These are phyloP conservation scores for Discostella stelligera DNA, from an alignment of 352 stramenopile species.

Conservation along the genomic window DNA sequence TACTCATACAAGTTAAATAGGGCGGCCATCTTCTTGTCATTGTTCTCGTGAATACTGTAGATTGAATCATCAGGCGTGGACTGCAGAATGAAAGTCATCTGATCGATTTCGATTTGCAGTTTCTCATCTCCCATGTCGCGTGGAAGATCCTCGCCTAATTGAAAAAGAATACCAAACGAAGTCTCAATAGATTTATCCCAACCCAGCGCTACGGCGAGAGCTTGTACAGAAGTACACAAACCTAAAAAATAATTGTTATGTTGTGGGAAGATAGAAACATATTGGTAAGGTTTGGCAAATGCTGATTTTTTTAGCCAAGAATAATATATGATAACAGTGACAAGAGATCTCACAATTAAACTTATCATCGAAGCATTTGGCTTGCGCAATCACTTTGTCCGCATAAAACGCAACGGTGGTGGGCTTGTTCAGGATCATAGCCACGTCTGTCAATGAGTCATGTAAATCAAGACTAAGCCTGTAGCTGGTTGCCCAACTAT, in stretches of 20 bases:
- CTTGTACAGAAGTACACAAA: constrained; percentile 1
- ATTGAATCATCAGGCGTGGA: constrained; percentile 1
- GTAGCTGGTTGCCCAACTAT: constrained; percentile 33
- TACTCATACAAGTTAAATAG: constrained; percentile 22
- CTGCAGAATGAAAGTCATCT: background rate
- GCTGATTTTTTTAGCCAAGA: too few relatives aligned
- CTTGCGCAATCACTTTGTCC: constrained; percentile 6
- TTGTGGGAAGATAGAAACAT: too few relatives aligned
- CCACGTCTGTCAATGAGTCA: constrained; percentile 20
- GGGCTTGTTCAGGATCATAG: too few relatives aligned
- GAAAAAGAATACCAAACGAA: constrained; percentile 2
- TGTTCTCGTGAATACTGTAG: background rate
- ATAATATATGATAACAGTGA: background rate
- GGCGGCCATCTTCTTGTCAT: too few relatives aligned
- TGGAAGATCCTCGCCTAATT: constrained; percentile 6
- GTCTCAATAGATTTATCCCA: background rate
- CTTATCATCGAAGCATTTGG: background rate
- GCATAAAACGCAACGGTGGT: background rate
- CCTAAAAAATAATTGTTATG: background rate
- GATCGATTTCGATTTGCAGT: background rate
- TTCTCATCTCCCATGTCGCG: background rate
- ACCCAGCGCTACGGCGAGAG: background rate
- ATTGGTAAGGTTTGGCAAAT: too few relatives aligned
- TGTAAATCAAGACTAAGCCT: constrained; percentile 31
- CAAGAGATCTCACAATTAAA: constrained; percentile 1